Percentiles rank a stretch among this genome's conserved stretches.
Evolutionary conservation across 2,329 filamentous ascomycete genomes (phyloP).

Genomic region (Pseudopyrenochaeta lycopersici): DNA sequence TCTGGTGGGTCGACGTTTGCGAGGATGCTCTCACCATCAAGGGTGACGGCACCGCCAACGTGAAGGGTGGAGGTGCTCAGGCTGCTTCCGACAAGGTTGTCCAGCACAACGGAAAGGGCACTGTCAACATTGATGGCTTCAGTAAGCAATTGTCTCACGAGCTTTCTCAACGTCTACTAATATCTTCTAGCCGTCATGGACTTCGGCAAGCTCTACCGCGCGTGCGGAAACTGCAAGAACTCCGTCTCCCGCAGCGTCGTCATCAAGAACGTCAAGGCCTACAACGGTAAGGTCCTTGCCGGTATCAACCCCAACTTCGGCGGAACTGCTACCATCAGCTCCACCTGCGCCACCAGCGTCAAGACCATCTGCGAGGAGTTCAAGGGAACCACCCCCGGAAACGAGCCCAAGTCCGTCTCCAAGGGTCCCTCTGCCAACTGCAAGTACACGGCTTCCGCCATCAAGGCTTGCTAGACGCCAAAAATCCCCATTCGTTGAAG

Average conservation of each 20-base stretch:
- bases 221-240: slow-evolving; percentile 61
- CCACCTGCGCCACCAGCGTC: slow-evolving; percentile 37
- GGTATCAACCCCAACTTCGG: slow-evolving; percentile 64
- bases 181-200: slow-evolving; percentile 32
- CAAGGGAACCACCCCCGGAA: slow-evolving; percentile 40
- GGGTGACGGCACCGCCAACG: slow-evolving; percentile 47
- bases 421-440: slow-evolving; percentile 41
- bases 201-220: slow-evolving; percentile 57
- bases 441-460: slow-evolving; percentile 43
- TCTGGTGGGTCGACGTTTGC: slow-evolving; percentile 56
- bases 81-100: slow-evolving; percentile 53
- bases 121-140: slow-evolving; percentile 50
- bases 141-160: slow-evolving; percentile 48
- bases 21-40: slow-evolving; percentile 52
- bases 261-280: slow-evolving; percentile 56
- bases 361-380: slow-evolving; percentile 49
- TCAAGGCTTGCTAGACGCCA: slow-evolving; percentile 40
- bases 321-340: slow-evolving; percentile 57
- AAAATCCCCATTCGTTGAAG: not conserved
- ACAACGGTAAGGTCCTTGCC: slow-evolving; percentile 54
- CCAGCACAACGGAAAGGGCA: slow-evolving; percentile 54
- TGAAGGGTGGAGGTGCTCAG: slow-evolving; percentile 54
- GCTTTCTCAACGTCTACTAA: slow-evolving; percentile 43
- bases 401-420: slow-evolving; percentile 39
- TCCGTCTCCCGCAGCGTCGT: slow-evolving; percentile 54